Evolutionary conservation across 2,329 filamentous ascomycete genomes (phyloP), one percentile per base, ranked within the genome.

Genomic region (Ceratocystis diversiconidia): DNA sequence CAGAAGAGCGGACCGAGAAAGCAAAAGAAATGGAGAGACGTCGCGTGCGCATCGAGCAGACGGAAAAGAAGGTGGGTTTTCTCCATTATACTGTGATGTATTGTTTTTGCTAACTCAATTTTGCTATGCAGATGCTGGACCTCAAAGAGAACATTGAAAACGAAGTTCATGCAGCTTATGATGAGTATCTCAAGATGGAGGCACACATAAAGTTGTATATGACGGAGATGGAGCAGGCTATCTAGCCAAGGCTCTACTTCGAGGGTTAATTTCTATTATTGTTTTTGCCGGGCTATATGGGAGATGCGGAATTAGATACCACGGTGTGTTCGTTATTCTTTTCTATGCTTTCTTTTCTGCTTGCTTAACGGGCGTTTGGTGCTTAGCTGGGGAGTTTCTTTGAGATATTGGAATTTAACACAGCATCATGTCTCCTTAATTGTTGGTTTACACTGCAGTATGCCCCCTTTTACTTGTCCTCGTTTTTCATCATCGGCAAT

Each of bases 151-250:
- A 94, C 71, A 96, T 99, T 69, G 92, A 97, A 73, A 92, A 87
- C 68, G 94, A 99, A 76, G 87, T 97, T 7, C 89, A 94, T 73
- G 85, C 84, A 65, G 91, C 94, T 0, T 85, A 95, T 71, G 92
- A 95, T 70, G 90, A 97, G 78, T 99, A 96, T 76, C 82, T 95
- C 73, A 96, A 96, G 84, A 88, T 99, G 85, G 92, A 97, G 75
- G 87, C 90, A 46, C 94, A 99, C 73, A 95, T 99, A 75, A 92
- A 92, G 76, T 80, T 97, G 69, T 99, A 99, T 79, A 95, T 99
- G 73, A 95, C 89, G 3, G 94, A 99, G 80, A 96, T 99, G 92
- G 94, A 97, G 76, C 92, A 96, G 76, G 87, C 86, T 66, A 84
- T 94, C 70, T 79, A 69, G 22, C 57, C 15, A 12, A 25, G 50